These are phyloP conservation scores for Lodderomyces theae DNA, from an alignment of 1,139 yeast species.

Conservation along the genomic window DNA sequence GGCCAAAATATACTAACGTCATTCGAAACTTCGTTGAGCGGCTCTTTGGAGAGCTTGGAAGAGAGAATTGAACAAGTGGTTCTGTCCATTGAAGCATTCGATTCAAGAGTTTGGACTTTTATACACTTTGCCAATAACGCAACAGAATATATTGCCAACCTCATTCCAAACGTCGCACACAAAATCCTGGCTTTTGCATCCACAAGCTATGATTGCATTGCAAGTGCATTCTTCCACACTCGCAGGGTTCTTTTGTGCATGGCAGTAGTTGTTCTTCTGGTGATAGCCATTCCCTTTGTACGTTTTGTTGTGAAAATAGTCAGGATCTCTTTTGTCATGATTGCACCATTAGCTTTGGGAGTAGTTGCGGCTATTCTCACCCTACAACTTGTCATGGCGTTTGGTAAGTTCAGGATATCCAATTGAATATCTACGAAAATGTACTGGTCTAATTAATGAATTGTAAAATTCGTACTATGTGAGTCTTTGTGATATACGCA, in stretches of 20 bases:
- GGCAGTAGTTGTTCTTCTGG: background rate
- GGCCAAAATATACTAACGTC: conserved; percentile 3
- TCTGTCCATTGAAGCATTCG: conserved; percentile 12
- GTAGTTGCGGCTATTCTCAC: conserved; percentile 4
- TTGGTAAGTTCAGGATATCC: background rate
- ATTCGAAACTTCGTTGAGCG: conserved; percentile 11
- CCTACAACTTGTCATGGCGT: background rate
- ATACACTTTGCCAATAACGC: background rate
- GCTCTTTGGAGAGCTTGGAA: conserved; percentile 12
- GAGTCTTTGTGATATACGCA: no score
- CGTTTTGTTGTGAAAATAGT: background rate
- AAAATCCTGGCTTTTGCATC: background rate
- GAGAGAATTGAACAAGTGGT: conserved; percentile 14
- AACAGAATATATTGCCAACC: background rate
- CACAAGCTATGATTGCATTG: background rate
- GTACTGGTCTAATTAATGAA: no score
- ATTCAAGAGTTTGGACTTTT: conserved; percentile 5
- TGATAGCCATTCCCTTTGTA: background rate
- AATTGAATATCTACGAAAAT: background rate
- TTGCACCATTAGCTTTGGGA: background rate
- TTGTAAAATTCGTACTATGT: no score
- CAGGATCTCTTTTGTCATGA: background rate
- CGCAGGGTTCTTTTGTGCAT: background rate
- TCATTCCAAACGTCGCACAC: background rate
- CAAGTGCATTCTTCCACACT: background rate